These are phyloP conservation scores for Thelonectria rubi DNA, from an alignment of 2,329 filamentous ascomycete species.

Conservation along the genomic window DNA sequence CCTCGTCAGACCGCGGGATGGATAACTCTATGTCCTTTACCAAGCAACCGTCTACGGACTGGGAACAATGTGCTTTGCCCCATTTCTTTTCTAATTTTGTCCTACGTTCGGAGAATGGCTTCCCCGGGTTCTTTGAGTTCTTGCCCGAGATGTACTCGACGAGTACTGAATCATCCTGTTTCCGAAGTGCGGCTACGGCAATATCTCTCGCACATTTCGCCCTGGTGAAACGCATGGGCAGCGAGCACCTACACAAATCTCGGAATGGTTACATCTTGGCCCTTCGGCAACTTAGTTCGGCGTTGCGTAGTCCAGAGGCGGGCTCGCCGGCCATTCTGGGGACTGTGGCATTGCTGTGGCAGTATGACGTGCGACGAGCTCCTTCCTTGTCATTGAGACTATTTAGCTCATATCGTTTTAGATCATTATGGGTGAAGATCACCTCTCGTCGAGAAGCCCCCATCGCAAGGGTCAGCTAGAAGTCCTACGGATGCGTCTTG, in stretches of 20 bases:
- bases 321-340: constrained; percentile 1
- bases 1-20: neutral
- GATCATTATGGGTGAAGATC: constrained; percentile 13
- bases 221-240: constrained; percentile 4
- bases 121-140: constrained; percentile 12
- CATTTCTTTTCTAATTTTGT: constrained; percentile 19
- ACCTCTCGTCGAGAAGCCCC: neutral
- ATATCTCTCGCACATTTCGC: neutral
- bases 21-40: neutral
- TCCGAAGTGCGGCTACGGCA: neutral
- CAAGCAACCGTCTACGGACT: constrained; percentile 12
- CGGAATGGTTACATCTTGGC: neutral
- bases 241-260: neutral
- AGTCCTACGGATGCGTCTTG: neutral
- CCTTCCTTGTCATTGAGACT: neutral
- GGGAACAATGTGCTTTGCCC: constrained; percentile 6
- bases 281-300: neutral
- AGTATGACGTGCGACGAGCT: constrained; percentile 5
- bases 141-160: neutral
- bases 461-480: constrained; percentile 7
- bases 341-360: constrained; percentile 3
- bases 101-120: constrained; percentile 7
- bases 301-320: neutral
- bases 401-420: neutral
- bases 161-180: neutral